phyloP scores from a whole-genome alignment of 441 rosid genomes.

The Viola pubescens region DNA sequence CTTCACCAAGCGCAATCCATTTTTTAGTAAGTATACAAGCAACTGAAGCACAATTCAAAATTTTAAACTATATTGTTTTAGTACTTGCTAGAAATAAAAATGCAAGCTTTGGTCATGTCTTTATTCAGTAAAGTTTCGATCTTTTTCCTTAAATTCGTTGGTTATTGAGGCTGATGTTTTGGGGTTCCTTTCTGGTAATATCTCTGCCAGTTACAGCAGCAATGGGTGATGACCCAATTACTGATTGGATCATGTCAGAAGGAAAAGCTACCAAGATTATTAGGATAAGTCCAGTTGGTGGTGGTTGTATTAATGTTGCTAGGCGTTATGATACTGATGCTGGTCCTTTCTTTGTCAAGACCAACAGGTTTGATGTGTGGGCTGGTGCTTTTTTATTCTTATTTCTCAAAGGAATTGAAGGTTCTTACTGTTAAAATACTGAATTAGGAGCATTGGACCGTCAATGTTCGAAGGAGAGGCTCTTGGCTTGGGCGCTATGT shows the following conservation, averaged over 20 bases:
- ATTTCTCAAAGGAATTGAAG: conserved; percentile 7
- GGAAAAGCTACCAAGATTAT: conserved; percentile 71
- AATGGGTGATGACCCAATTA: conserved; percentile 68
- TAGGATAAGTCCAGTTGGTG: conserved; percentile 65
- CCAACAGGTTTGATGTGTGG: conserved; percentile 45
- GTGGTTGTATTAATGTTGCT: conserved; percentile 87
- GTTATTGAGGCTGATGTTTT: neutral
- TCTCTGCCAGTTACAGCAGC: conserved; percentile 48
- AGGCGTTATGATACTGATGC: conserved; percentile 70
- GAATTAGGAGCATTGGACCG: conserved; percentile 64
- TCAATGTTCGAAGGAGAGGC: conserved; percentile 88
- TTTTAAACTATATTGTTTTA: no score
- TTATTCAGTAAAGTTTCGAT: neutral
- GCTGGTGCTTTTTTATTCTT: conserved; percentile 5
- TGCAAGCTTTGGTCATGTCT: no score
- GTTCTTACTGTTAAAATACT: conserved; percentile 13
- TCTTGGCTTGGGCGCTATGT: conserved; percentile 85
- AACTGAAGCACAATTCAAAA: neutral
- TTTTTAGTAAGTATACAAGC: conserved; percentile 34
- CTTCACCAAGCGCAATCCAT: conserved; percentile 30
- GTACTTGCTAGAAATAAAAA: no score
- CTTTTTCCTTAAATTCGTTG: conserved; percentile 1
- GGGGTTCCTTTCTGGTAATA: neutral
- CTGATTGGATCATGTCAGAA: conserved; percentile 76
- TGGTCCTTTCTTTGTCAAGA: conserved; percentile 76